Base-by-base conservation (phyloP, 768 basidiomycete genomes). In the Cytidiella melzeri region DNA sequence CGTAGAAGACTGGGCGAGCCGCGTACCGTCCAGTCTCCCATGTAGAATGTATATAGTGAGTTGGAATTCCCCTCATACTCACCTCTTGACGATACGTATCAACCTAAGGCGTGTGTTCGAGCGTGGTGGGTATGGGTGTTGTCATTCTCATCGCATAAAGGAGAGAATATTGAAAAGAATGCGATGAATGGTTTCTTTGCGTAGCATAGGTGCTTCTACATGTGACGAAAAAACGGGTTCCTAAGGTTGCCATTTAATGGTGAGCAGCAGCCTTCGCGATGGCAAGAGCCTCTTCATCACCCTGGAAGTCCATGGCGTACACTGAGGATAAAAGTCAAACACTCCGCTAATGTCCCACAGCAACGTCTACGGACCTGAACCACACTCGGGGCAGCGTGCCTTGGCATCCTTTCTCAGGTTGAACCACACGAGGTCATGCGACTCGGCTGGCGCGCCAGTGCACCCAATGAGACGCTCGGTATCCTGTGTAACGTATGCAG, bases 361-460 rank as follows among this genome's bases (percentile, higher is more conserved):
- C n/a, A n/a, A n/a, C n/a, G n/a, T n/a, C n/a, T 24, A 70, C 83
- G 44, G 61, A 94, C 92, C 90, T 48, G 86, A 92, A 59, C 94
- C 94, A 57, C 94, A 97, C 70, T 97, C 94, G 11, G 80, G 74
- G 81, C 94, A 97, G 64, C 94, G 87, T 55, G 75, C 73, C 56
- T 76, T 73, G 67, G 83, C 81, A 60, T 85, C 75, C 59, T 80
- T 75, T 52, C 67, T 74, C 58, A 88, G 55, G 53, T 64, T 77
- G 66, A 92, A 81, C 94, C 94, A 97, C 59, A 83, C 74, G 47
- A 93, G 76, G 60, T 97, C 92, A 70, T 97, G 95, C 27, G 92
- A 94, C 69, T 98, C 95, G 40, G 87, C 90, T 9, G 95, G 95
- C 61, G 77, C 83, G 45, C 95, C 95, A 37, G 95, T 93, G 77